Conservation (phyloP, 2,329 filamentous ascomycete genomes). For the Tolypocladium capitatum region DNA sequence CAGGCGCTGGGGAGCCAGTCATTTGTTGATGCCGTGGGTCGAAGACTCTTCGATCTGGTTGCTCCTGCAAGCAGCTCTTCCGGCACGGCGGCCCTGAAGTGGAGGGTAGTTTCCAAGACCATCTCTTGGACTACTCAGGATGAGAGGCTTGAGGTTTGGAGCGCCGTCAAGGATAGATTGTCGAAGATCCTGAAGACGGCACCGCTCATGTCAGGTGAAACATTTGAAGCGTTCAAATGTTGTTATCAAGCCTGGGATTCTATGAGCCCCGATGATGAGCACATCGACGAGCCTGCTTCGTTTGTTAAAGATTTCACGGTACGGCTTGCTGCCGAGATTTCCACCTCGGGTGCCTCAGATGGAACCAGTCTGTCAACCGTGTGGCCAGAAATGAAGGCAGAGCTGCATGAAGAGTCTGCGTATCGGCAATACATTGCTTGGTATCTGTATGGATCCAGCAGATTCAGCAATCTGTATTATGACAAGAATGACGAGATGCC, state of each 20-base stretch:
- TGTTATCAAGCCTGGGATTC: constrained; percentile 24
- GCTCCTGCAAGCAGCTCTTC: constrained; percentile 16
- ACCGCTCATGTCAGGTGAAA: constrained; percentile 18
- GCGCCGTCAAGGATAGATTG: constrained; percentile 16
- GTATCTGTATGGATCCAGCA: constrained; percentile 19
- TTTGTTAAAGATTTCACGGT: constrained; percentile 20
- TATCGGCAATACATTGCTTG: constrained; percentile 20
- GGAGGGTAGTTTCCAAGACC: constrained; percentile 24
- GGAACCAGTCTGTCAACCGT: constrained; percentile 9
- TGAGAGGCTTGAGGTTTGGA: constrained; percentile 20
- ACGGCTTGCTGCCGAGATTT: constrained; percentile 18
- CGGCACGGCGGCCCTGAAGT: constrained; percentile 22
- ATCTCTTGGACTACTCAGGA: constrained; percentile 20
- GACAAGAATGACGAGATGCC: constrained; percentile 12
- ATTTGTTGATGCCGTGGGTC: constrained; percentile 27
- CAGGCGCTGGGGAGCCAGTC: constrained; percentile 27
- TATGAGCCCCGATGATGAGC: constrained; percentile 21
- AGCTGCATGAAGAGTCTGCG: constrained; percentile 13
- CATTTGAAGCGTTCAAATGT: constrained; percentile 28
- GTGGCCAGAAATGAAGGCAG: constrained; percentile 6
- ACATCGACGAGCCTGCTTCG: constrained; percentile 15
- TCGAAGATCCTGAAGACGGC: constrained; percentile 19
- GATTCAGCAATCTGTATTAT: constrained; percentile 16
- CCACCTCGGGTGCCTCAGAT: constrained; percentile 11
- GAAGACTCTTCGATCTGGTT: constrained; percentile 23